phyloP scores from a whole-genome alignment of 1,284 basidiomycete genomes.

The Marasmius fiardii region DNA sequence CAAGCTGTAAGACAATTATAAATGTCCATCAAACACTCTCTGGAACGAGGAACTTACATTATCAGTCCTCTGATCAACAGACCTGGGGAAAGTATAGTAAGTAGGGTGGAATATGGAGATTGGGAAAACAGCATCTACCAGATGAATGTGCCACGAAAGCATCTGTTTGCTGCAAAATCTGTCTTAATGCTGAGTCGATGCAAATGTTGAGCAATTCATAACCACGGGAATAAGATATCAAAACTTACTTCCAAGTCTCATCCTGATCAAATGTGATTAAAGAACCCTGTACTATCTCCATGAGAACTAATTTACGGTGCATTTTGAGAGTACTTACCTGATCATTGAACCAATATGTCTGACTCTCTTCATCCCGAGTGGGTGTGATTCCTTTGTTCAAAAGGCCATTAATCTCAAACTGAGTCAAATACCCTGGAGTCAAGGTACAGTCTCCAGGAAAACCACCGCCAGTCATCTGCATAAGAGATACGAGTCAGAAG shows the following conservation, averaged over 20 bases:
- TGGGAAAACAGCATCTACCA: slow-evolving; percentile 13
- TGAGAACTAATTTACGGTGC: too few relatives aligned
- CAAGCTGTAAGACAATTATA: neutral
- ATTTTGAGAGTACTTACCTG: too few relatives aligned
- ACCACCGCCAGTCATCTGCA: slow-evolving; percentile 18
- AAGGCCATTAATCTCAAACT: slow-evolving; percentile 16
- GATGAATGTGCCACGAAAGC: slow-evolving; percentile 20
- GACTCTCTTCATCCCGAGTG: slow-evolving; percentile 8
- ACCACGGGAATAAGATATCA: neutral
- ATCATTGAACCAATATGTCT: slow-evolving; percentile 19
- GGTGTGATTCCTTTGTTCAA: slow-evolving; percentile 1
- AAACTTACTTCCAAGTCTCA: slow-evolving; percentile 6
- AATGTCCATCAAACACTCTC: too few relatives aligned
- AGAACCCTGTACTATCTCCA: neutral
- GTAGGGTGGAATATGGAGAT: neutral
- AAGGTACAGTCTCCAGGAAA: slow-evolving; percentile 13
- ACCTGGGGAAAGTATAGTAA: neutral
- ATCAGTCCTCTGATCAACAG: neutral
- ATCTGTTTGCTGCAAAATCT: slow-evolving; percentile 13
- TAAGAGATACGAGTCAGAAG: too few relatives aligned
- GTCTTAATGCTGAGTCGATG: slow-evolving; percentile 11
- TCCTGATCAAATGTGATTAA: slow-evolving; percentile 17
- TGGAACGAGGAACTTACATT: slow-evolving; percentile 2
- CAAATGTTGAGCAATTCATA: too few relatives aligned
- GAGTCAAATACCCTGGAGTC: slow-evolving; percentile 13